Base-by-base conservation (phyloP, 169 alveolate genomes). In the Cryptosporidium andersoni region DNA sequence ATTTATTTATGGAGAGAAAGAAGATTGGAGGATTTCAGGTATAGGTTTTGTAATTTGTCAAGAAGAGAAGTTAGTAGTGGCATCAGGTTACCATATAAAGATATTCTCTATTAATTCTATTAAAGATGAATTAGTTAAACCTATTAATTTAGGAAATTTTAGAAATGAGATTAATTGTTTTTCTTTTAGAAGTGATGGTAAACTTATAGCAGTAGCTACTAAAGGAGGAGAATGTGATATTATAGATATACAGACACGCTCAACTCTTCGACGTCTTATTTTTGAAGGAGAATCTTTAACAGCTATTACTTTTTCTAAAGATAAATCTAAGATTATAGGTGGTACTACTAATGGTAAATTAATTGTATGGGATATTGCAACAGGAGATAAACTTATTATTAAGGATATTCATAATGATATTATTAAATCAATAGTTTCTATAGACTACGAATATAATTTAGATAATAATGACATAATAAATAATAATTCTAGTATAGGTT, bases 321-420 rank as follows among this genome's bases (percentile, higher is more conserved):
- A 74, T 40, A 74, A 74, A 39, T 58, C 74, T 51, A 74, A 74
- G 60, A 37, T 74, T 2, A 74, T 74, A 34, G 16, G 48, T 25
- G 85, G 85, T 8, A 47, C 74, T 45, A 47, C 7, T 11, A 74
- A 66, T 12, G 85, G 85, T 47, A 74, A 74, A 74, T 9, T 74
- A 16, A 16, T 49, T 9, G 7, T 74, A n/a, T 39, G 14, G n/a
- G 85, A 74, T 8, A 51, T 74, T 60, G 55, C 85, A 9, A 42
- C 85, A 0, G 63, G 63, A 4, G 85, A 55, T 7, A 37, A 5
- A 11, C 11, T 74, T 12, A 34, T 58, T 0, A 42, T 34, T 45
- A 16, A 25, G 11, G 49, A 66, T 58, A 68, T 68, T 2, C 85
- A 74, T 36, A 62, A 34, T 42, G 85, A 74, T 14, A 48, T 58